phyloP scores from a whole-genome alignment of 2,329 filamentous ascomycete genomes.

The Chaetoscypha palmicola region DNA sequence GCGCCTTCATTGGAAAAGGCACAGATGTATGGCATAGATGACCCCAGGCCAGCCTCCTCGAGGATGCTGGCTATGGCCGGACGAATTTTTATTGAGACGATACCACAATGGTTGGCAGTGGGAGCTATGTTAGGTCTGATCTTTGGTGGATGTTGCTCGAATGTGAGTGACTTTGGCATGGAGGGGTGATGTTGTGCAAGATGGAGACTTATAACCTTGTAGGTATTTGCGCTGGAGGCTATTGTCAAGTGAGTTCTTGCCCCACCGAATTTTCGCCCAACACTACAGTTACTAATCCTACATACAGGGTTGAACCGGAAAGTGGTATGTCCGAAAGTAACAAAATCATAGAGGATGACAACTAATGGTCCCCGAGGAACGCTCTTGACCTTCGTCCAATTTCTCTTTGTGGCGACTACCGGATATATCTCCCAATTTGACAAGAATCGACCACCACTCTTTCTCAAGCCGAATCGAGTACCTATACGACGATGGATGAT shows the following conservation, averaged over 20 bases:
- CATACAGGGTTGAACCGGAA: conserved; percentile 65
- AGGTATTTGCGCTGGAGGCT: conserved; percentile 94
- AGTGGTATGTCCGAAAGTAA: conserved; percentile 58
- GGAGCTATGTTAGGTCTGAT: conserved; percentile 73
- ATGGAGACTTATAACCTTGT: conserved; percentile 28
- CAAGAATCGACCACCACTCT: conserved; percentile 57
- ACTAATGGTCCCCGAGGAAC: too few relatives aligned
- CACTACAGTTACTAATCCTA: conserved; percentile 14
- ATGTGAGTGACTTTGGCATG: conserved; percentile 49
- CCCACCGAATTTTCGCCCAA: not conserved
- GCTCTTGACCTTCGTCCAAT: conserved; percentile 83
- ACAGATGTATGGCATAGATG: conserved; percentile 48
- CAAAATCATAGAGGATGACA: too few relatives aligned
- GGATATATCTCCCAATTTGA: conserved; percentile 74
- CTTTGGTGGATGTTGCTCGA: conserved; percentile 92
- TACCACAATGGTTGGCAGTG: conserved; percentile 57
- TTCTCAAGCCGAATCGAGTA: conserved; percentile 69
- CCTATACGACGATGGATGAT: conserved; percentile 79
- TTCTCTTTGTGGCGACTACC: conserved; percentile 71
- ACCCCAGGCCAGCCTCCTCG: conserved; percentile 43
- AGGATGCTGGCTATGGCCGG: conserved; percentile 45
- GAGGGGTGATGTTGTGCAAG: conserved; percentile 2
- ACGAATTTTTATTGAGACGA: conserved; percentile 49
- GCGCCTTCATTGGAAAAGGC: conserved; percentile 47
- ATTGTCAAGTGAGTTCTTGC: conserved; percentile 72